A percentile compares a stretch with the other conserved stretches of the same genome.
These are phyloP conservation scores for Kuraishia piskuri DNA, from an alignment of 805 yeast genomes.

Conservation along the genomic window DNA sequence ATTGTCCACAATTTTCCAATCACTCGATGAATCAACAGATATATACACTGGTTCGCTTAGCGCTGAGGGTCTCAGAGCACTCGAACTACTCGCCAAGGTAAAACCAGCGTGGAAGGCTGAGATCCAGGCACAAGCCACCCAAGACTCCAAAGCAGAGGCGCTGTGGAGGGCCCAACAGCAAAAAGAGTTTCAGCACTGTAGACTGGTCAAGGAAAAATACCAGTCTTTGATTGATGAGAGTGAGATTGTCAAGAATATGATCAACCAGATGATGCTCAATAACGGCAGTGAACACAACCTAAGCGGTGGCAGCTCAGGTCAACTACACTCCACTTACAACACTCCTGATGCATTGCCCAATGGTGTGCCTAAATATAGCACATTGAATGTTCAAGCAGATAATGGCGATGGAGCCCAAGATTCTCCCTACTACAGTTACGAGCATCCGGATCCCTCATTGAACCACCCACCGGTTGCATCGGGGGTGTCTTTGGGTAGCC, in stretches of 20 bases:
- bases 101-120: conserved; percentile 23
- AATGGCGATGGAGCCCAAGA: neutral
- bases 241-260: neutral
- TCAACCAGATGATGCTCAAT: conserved; percentile 10
- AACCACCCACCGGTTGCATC: neutral
- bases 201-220: conserved; percentile 14
- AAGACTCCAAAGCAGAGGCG: conserved; percentile 26
- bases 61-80: conserved; percentile 17
- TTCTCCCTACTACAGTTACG: neutral
- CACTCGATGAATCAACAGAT: conserved; percentile 14
- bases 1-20: conserved; percentile 14
- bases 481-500: neutral
- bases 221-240: conserved; percentile 9
- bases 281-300: conserved; percentile 7
- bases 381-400: conserved; percentile 9
- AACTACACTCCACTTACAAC: neutral
- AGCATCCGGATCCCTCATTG: neutral
- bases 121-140: conserved; percentile 18
- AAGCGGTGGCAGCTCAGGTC: conserved; percentile 5
- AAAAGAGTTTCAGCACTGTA: conserved; percentile 23
- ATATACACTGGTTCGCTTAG: conserved; percentile 19
- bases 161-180: conserved; percentile 31
- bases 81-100: conserved; percentile 14
- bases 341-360: neutral
- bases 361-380: conserved; percentile 14